Evolutionary conservation across 371 early-diverging fungal genomes (phyloP).

Genomic region (Mucor plumbeus): DNA sequence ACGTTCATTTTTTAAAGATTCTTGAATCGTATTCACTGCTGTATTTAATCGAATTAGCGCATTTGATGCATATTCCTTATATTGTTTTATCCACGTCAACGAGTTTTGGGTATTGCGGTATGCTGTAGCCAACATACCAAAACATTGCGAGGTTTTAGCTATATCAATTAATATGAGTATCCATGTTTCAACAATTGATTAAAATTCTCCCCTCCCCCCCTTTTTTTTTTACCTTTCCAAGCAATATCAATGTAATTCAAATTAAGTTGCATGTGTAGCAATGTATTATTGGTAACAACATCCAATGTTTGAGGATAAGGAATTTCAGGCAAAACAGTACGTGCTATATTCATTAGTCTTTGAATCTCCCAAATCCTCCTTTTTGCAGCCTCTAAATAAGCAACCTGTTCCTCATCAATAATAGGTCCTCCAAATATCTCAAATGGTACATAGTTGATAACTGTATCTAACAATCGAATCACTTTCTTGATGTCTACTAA

Average conservation of each 20-base stretch:
- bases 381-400: constrained; percentile 34
- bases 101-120: constrained; percentile 29
- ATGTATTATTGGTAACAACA: constrained; percentile 41
- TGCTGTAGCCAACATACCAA: constrained; percentile 23
- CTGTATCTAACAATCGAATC: constrained; percentile 31
- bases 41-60: constrained; percentile 14
- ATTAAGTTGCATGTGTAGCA: constrained; percentile 36
- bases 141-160: constrained; percentile 32
- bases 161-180: not conserved
- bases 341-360: constrained; percentile 38
- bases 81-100: constrained; percentile 28
- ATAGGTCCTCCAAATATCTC: constrained; percentile 46
- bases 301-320: constrained; percentile 47
- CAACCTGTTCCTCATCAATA: constrained; percentile 43
- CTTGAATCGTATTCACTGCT: constrained; percentile 11
- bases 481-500: constrained; percentile 29
- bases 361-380: constrained; percentile 40
- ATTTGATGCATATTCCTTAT: constrained; percentile 26
- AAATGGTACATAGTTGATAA: constrained; percentile 41
- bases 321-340: constrained; percentile 47
- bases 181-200: not conserved
- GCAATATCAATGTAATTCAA: constrained; percentile 38
- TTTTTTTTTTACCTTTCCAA: constrained; percentile 43
- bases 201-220: too few species aligned
- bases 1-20: constrained; percentile 19